Base-by-base conservation (phyloP, 2,329 filamentous ascomycete genomes). In the Aspergillus floridensis region DNA sequence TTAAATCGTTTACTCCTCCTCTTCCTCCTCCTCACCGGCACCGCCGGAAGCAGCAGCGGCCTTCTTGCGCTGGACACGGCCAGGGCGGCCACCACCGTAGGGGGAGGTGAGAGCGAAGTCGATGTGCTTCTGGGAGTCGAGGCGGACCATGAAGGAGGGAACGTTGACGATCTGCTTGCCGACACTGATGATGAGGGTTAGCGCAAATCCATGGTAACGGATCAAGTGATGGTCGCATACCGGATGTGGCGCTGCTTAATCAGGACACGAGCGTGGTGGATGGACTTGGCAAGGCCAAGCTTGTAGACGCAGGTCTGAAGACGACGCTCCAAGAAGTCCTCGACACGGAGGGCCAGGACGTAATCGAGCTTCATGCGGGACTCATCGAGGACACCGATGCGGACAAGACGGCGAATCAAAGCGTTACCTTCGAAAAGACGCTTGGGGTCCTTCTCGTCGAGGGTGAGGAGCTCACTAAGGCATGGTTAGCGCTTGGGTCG, bases 321-420 rank as follows among this genome's bases (percentile, higher is more conserved):
- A 82, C 95, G 93, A 77, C 95, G 93, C 90, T 99, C 95, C 84
- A 99, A 88, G 90, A 99, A 99, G 84, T 99, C 95, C 84, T 99
- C 95, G 76, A 96, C 90, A 88, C 96, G 96, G 65, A 99, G 89
- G 84, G 95, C 95, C 79, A 99, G 86, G 79, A 99, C 95, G 90
- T 99, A 97, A 97, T 99, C 95, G 87, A 99, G 95, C 91, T 97
- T 99, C 95, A 99, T 99, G 88, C 95, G 95, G 80, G 93, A 93
- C 87, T 99, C 95, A 81, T 99, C 95, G 78, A 99, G 92, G 77
- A 99, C 95, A 91, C 95, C 95, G 80, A 98, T 93, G 81, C 95
- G 95, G 72, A 99, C 95, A 72, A 99, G 92, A 91, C 95, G 95
- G 81, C 95, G 95, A 90, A 99, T 99, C 81, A 99, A 88, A 80